phyloP scores from a whole-genome alignment of 1,139 yeast species.

The Cylindricascospora bacillispora region DNA sequence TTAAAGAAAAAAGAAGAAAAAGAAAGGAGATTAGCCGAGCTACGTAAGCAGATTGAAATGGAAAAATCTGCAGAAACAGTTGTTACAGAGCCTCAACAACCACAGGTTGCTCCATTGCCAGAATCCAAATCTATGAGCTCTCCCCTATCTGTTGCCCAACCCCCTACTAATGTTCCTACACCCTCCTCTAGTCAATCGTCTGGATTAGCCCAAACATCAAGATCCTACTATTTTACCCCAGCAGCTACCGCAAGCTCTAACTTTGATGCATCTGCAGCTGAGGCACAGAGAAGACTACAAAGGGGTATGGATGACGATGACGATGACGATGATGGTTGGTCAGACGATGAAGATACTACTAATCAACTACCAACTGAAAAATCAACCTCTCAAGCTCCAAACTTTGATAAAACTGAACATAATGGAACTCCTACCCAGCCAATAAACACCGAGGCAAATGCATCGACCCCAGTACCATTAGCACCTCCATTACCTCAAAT shows the following conservation, averaged over 20 bases:
- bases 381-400: slow-evolving; percentile 24
- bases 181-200: slow-evolving; percentile 6
- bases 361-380: slow-evolving; percentile 1
- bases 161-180: slow-evolving; percentile 1
- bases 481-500: slow-evolving; percentile 15
- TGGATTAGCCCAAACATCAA: slow-evolving; percentile 14
- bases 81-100: slow-evolving; percentile 1
- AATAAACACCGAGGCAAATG: background rate
- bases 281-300: slow-evolving; percentile 53
- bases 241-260: slow-evolving; percentile 17
- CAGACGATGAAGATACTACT: slow-evolving; percentile 38
- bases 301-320: slow-evolving; percentile 36
- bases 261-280: slow-evolving; percentile 44
- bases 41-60: slow-evolving; percentile 30
- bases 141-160: background rate
- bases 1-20: slow-evolving; percentile 40
- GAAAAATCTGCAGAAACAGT: slow-evolving; percentile 27
- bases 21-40: slow-evolving; percentile 24
- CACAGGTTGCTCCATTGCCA: background rate
- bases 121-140: background rate
- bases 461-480: slow-evolving; percentile 11
- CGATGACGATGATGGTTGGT: slow-evolving; percentile 43
- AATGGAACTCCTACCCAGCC: slow-evolving; percentile 33
- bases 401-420: no score
- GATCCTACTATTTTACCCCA: slow-evolving; percentile 40